phyloP scores from a whole-genome alignment of 352 stramenopile genomes.

The Phytophthora hybrid region DNA sequence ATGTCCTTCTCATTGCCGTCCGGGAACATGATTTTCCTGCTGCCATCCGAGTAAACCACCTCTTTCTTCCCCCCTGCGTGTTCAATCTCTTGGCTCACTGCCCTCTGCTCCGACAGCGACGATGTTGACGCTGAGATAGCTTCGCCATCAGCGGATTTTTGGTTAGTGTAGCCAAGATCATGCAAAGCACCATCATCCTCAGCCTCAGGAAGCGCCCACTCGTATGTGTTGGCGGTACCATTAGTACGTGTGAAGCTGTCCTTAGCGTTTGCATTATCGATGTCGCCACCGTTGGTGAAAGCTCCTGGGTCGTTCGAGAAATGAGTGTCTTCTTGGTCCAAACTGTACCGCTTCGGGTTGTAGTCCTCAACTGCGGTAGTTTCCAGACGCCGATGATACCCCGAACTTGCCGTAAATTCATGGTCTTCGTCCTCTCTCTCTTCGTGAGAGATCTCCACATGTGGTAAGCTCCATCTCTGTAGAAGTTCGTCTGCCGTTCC shows the following conservation, averaged over 20 bases:
- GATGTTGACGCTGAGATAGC: slow-evolving; percentile 16
- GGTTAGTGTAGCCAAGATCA: not conserved
- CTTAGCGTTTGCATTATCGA: not conserved
- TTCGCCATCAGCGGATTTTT: slow-evolving; percentile 11
- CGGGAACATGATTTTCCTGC: slow-evolving; percentile 83
- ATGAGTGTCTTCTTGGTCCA: slow-evolving; percentile 26
- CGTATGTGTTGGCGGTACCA: slow-evolving; percentile 7
- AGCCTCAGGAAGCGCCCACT: slow-evolving; percentile 34
- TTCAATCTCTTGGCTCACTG: slow-evolving; percentile 50
- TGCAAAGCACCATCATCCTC: slow-evolving; percentile 12
- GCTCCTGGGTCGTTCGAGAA: slow-evolving; percentile 10
- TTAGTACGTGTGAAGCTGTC: not conserved
- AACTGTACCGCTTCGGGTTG: slow-evolving; percentile 49
- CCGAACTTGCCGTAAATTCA: slow-evolving; percentile 2
- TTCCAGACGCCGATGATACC: slow-evolving; percentile 14
- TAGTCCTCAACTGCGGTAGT: slow-evolving; percentile 27
- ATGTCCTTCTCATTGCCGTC: slow-evolving; percentile 96
- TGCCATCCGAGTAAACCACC: slow-evolving; percentile 67
- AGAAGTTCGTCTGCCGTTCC: slow-evolving; percentile 50
- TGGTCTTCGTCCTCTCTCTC: slow-evolving; percentile 4
- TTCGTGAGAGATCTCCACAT: slow-evolving; percentile 6
- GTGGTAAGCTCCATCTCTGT: slow-evolving; percentile 39
- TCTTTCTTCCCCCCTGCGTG: slow-evolving; percentile 71
- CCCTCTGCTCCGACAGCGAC: slow-evolving; percentile 29
- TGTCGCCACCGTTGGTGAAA: slow-evolving; percentile 1